A percentile compares a stretch with the other conserved stretches of the same genome.
Evolutionary conservation across 371 early-diverging fungal genomes (phyloP).

Genomic region (Parasitella parasitica): DNA sequence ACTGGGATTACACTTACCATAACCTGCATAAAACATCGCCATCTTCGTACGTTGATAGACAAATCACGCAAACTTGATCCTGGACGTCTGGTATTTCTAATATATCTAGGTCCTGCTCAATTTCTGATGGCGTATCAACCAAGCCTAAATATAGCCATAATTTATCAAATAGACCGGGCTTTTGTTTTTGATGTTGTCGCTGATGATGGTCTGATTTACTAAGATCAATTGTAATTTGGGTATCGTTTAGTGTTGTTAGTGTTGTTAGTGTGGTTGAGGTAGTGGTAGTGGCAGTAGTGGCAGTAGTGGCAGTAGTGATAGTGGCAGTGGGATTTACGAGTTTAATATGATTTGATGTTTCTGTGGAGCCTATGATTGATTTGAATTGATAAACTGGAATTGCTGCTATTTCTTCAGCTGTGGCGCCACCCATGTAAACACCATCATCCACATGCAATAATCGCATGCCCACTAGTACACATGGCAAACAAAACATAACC

Average conservation of each 20-base stretch:
- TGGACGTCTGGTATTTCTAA: constrained; percentile 37
- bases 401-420: constrained; percentile 55
- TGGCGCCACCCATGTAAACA: constrained; percentile 61
- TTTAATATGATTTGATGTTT: not conserved
- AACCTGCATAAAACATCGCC: constrained; percentile 59
- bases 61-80: constrained; percentile 64
- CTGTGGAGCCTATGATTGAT: constrained; percentile 10
- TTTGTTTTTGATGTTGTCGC: constrained; percentile 3
- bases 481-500: constrained; percentile 66
- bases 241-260: not conserved
- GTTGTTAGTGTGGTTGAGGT: not conserved
- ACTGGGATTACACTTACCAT: constrained; percentile 29
- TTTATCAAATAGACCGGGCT: constrained; percentile 22
- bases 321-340: not conserved
- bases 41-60: constrained; percentile 65
- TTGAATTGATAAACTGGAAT: constrained; percentile 53
- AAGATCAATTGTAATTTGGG: constrained; percentile 14
- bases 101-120: constrained; percentile 24
- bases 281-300: not conserved
- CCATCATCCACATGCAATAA: constrained; percentile 59
- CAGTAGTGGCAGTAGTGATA: not conserved
- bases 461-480: constrained; percentile 61
- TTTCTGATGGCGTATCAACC: constrained; percentile 18
- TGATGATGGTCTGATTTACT: constrained; percentile 9
- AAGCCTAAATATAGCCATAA: constrained; percentile 31